Evolutionary conservation across 2,329 filamentous ascomycete species (phyloP), one percentile per base, ranked within the genome.

Genomic region (Talaromyces verruculosus): DNA sequence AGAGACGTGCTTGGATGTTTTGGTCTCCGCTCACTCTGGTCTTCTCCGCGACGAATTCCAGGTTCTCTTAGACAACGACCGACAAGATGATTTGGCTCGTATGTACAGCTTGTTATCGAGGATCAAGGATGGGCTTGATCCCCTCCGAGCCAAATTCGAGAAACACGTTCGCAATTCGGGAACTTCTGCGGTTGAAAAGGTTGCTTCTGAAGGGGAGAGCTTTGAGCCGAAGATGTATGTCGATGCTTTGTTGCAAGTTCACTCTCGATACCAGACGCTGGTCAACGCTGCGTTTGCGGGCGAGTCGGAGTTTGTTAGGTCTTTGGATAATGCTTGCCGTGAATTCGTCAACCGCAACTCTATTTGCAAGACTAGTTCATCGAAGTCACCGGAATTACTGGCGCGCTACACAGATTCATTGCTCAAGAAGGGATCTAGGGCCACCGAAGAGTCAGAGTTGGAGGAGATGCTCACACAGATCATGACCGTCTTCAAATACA

Each of bases 401-500:
- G 94, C 95, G 76, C 97, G 97, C 79, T 98, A 99, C 77, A 92
- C 93, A 37, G 95, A 99, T 77, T 89, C 93, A 10, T 83, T 99
- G 37, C 84, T 99, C 61, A 94, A 95, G 79, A 97, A 97, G 84
- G 78, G 92, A 71, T 91, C 91, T 35, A 96, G 93, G 72, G 92
- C 93, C 72, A 92, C 93, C 15, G 95, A 98, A 75, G 95, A 99
- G 75, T 90, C 91, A 37, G 94, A 99, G 74, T 85, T 98, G 72
- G 95, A 99, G 80, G 89, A 90, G 70, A 90, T 92, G 37, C 83
- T 98, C 35, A 88, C 88, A 22, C 92, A 97, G 77, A 95, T 99
- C 73, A 99, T 99, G 95, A 97, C 94, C 1, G 92, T 99, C 64
- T 99, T 99, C 87, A 98, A 98, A 82, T 99, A 99, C 80, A 98